Evolutionary conservation across 1,284 basidiomycete species (phyloP).

Genomic region (Trichosporon sp.): DNA sequence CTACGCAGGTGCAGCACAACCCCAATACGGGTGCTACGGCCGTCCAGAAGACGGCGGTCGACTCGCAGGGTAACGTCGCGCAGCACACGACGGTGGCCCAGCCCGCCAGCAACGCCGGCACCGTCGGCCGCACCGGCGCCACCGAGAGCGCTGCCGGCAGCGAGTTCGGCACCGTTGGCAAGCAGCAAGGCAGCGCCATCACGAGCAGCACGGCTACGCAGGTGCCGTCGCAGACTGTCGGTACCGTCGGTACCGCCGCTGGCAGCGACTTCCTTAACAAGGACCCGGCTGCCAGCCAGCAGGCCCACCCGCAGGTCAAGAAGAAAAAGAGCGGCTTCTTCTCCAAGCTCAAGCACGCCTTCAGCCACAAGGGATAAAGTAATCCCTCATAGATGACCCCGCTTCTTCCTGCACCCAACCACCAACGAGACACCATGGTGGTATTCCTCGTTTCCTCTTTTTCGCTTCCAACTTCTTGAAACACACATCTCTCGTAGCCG

Average conservation of each 20-base stretch:
- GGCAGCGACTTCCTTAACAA: constrained; percentile 12
- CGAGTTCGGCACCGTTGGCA: neutral
- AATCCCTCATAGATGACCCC: no score
- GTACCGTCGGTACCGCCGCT: neutral
- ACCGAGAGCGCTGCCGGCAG: no score
- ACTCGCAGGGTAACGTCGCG: neutral
- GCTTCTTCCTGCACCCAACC: no score
- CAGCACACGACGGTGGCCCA: neutral
- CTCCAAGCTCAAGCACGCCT: constrained; percentile 32
- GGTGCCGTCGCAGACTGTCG: neutral
- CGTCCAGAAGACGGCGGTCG: constrained; percentile 1
- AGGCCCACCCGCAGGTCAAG: constrained; percentile 22
- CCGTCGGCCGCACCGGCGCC: no score
- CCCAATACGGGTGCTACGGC: neutral
- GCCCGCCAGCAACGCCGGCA: neutral
- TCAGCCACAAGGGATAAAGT: constrained; percentile 24
- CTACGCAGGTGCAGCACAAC: neutral
- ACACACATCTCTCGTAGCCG: neutral
- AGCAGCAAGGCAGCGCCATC: constrained; percentile 5
- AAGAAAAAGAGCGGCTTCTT: constrained; percentile 42
- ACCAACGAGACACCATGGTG: no score
- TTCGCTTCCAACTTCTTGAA: neutral
- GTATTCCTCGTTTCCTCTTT: neutral
- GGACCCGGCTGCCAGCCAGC: constrained; percentile 13
- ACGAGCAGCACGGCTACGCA: constrained; percentile 2